Evolutionary conservation across 2,329 filamentous ascomycete genomes (phyloP), one percentile per base, ranked within the genome.

Genomic region (Beauveria pseudobassiana): DNA sequence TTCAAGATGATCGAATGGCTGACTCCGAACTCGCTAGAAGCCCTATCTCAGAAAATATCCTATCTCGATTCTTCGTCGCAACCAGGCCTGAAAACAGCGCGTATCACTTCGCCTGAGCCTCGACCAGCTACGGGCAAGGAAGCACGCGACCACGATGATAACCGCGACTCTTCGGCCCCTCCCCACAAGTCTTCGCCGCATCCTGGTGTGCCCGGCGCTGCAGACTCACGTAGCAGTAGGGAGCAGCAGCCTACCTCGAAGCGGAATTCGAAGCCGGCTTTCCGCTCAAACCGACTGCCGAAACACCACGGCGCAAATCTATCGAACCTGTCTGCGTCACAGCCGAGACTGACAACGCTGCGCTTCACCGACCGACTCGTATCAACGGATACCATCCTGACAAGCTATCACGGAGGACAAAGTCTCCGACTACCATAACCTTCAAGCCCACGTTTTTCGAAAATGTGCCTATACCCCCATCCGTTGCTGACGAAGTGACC

Each of bases 1-100:
- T 86, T 88, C 71, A 87, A 86, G 67, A 88, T 88, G 84, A 68
- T 89, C 3, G 86, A 89, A 69, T 89, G 85, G 86, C 74, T 89
- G n/a, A 85, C 85, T 1, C 85, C 85, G 0, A 78, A 78, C 60
- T 80, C 78, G n/a, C 69, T 85, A 4, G 77, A 79, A 22, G 74
- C 76, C 10, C 78, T 85, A 73, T 75, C 77, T 1, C 68, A 75
- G 18, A 77, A 75, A 56, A 61, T 73, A 45, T 57, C 34, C 46
- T 24, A 59, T 43, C 24, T 61, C 20, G 9, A 50, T 54, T 20
- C 26, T 7, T 26, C 48, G 5, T 22, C 48, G n/a, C 18, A 53
- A 42, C 10, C 52, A 34, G n/a, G 9, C 16, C 9, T 38, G 6
- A 5, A 51, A 22, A 14, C n/a, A 14, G 45, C 16, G 3, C 20